phyloP scores from a whole-genome alignment of 306 rosid genomes.

The Astragalus membranaceus region DNA sequence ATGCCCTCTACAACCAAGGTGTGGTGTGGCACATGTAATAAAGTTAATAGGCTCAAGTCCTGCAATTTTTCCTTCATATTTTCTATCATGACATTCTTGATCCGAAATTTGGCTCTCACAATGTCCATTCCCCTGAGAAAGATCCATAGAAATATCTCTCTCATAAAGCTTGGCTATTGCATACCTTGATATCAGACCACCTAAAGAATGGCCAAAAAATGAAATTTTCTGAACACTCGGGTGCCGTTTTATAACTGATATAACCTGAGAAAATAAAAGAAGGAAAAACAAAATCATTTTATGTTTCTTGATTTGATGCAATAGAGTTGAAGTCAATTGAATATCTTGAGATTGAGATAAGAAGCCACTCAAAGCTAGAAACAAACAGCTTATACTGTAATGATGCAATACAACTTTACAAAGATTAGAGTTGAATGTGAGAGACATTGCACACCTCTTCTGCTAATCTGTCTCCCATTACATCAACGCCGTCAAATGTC shows the following conservation, averaged over 20 bases:
- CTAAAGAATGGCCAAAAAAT: constrained; percentile 71
- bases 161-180: constrained; percentile 70
- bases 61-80: constrained; percentile 58
- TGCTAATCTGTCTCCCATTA: constrained; percentile 78
- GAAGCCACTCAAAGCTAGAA: not conserved
- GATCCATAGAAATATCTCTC: constrained; percentile 29
- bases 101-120: constrained; percentile 25
- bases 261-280: constrained; percentile 40
- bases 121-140: constrained; percentile 39
- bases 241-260: constrained; percentile 50
- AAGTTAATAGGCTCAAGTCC: constrained; percentile 81
- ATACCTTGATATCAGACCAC: constrained; percentile 76
- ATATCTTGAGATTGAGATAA: not conserved
- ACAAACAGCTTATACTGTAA: not conserved
- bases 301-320: constrained; percentile 13
- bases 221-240: constrained; percentile 64
- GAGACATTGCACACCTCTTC: constrained; percentile 50
- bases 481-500: constrained; percentile 87
- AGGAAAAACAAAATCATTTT: not conserved
- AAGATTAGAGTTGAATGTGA: not conserved
- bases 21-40: constrained; percentile 80
- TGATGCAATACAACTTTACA: not conserved
- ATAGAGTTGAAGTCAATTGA: constrained; percentile 1
- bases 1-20: constrained; percentile 90
- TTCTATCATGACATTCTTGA: constrained; percentile 23